phyloP scores from a whole-genome alignment of 169 alveolate genomes.

The Plasmodium yoelii region DNA sequence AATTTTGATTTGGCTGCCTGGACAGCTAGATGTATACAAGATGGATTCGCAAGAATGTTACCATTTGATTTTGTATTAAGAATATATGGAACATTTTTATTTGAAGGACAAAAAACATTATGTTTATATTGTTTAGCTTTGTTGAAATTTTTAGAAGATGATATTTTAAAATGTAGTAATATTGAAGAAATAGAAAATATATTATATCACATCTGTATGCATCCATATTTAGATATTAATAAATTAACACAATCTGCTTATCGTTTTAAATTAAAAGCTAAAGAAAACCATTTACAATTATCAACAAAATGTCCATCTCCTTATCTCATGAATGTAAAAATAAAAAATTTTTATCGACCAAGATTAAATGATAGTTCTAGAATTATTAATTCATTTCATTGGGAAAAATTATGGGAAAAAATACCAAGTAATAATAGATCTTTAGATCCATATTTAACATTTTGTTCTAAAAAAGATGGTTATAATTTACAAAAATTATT shows the following conservation, averaged over 20 bases:
- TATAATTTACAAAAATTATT: conserved; percentile 36
- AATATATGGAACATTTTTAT: conserved; percentile 81
- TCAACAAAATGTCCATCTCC: conserved; percentile 78
- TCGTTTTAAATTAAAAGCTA: conserved; percentile 79
- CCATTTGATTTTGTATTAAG: conserved; percentile 84
- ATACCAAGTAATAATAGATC: conserved; percentile 63
- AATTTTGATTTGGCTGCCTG: conserved; percentile 85
- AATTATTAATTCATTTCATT: conserved; percentile 76
- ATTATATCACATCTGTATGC: conserved; percentile 82
- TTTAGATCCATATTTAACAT: conserved; percentile 46
- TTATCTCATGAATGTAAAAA: conserved; percentile 82
- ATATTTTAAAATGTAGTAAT: conserved; percentile 77
- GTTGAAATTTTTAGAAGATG: conserved; percentile 76
- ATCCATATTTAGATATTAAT: conserved; percentile 76
- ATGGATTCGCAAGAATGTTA: conserved; percentile 82
- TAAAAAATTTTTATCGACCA: conserved; percentile 84
- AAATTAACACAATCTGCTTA: conserved; percentile 83
- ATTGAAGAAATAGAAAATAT: conserved; percentile 81
- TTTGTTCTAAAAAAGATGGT: conserved; percentile 43
- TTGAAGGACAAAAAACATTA: conserved; percentile 84
- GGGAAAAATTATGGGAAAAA: conserved; percentile 85
- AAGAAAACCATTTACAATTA: conserved; percentile 75
- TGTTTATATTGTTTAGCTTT: conserved; percentile 83
- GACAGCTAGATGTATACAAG: conserved; percentile 85
- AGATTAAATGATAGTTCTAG: conserved; percentile 77